Base-by-base conservation (phyloP, 2,329 filamentous ascomycete species). In the Aphanoascus verrucosus region DNA sequence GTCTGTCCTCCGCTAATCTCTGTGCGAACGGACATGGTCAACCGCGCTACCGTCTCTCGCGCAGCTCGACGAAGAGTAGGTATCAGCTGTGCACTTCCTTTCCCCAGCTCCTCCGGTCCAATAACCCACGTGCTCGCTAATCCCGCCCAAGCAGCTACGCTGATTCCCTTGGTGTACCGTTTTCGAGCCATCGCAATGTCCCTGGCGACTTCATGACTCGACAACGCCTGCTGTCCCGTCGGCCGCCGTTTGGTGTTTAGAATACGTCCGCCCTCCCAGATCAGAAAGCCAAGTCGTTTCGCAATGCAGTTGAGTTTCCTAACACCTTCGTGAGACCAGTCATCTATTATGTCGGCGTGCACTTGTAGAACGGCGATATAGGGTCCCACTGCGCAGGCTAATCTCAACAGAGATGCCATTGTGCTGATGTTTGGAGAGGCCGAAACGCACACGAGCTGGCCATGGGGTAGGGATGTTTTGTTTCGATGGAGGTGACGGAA, bases 291-390 rank as follows among this genome's bases (percentile, higher is more conserved):
- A 59, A 70, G 60, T 52, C 61, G 65, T 49, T 63, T 68, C n/a
- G 69, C 64, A 35, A 69, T 56, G 31, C 58, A 58, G 17, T 59
- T 65, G 52, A 72, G 61, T 49, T 66, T 63, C 19, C 65, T 63
- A 32, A 76, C 75, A 1, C 78, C 81, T 54, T 77, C 72, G 55
- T 78, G 74, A 12, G 73, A 74, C 72, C 79, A 83, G 65, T 83
- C 80, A 57, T 76, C 73, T 59, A 83, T 76, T 50, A 80, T 80
- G 65, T 83, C 80, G 53, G 77, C 79, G 61, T 82, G 78, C 3
- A 81, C 78, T 65, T 82, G 80, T 53, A 83, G 69, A 28, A 82
- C 65, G 58, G 77, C 80, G 54, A 83, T 82, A 56, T 77, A 74
- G 59, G 81, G 78, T 55, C 80, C 80, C 14, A 82, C 72, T 35